Conservation (phyloP, 495 filamentous ascomycete species). For the Oidiodendron maius region DNA sequence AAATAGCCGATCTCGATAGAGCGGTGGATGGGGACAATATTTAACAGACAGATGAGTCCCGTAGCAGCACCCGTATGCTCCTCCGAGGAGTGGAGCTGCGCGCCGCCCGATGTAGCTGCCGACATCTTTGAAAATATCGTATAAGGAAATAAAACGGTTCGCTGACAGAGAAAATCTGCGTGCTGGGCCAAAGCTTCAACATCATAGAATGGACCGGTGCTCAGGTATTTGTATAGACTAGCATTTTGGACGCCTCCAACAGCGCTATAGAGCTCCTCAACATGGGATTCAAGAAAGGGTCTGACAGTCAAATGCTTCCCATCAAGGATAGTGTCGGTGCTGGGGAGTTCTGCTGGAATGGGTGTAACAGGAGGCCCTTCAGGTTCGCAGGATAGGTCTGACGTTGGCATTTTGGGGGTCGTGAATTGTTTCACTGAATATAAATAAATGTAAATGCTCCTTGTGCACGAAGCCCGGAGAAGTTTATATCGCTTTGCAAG, state of each 20-base stretch:
- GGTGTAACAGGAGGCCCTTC: conserved; percentile 4
- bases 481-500: too few relatives aligned
- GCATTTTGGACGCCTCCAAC: conserved; percentile 29
- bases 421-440: too few relatives aligned
- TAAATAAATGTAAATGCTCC: too few relatives aligned
- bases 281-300: conserved; percentile 30
- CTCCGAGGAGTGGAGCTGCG: too few relatives aligned
- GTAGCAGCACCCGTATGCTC: conserved; percentile 24
- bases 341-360: conserved; percentile 6
- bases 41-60: conserved; percentile 38
- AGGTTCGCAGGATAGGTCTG: conserved; percentile 6
- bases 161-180: conserved; percentile 26
- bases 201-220: conserved; percentile 32
- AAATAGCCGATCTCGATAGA: conserved; percentile 47
- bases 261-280: conserved; percentile 32
- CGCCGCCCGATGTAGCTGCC: conserved; percentile 11
- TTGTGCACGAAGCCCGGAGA: too few relatives aligned
- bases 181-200: conserved; percentile 25
- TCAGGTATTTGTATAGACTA: conserved; percentile 43
- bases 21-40: conserved; percentile 33
- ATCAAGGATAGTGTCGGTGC: conserved; percentile 21
- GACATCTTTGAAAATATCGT: conserved; percentile 29
- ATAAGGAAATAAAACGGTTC: conserved; percentile 34
- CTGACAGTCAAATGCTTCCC: conserved; percentile 31
- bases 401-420: too few relatives aligned